Percentiles rank a stretch among this genome's conserved stretches.
phyloP scores from a whole-genome alignment of 2,329 filamentous ascomycete genomes.

The Penicillium sp. region DNA sequence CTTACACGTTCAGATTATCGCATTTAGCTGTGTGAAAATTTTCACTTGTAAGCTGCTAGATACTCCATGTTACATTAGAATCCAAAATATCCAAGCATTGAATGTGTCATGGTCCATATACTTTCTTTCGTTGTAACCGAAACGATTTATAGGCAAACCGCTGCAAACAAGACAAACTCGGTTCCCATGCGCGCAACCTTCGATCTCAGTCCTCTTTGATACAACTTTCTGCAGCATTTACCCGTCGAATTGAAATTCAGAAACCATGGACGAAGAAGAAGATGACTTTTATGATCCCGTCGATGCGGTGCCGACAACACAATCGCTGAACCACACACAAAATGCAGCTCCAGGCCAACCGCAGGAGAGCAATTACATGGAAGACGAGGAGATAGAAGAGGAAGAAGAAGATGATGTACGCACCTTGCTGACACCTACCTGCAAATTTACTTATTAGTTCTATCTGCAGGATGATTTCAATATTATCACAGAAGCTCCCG shows the following conservation, averaged over 20 bases:
- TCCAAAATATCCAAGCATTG: background rate
- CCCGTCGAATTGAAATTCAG: constrained; percentile 7
- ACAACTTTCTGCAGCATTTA: constrained; percentile 7
- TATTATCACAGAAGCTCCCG: constrained; percentile 49
- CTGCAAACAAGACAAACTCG: constrained; percentile 27
- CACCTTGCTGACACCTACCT: background rate
- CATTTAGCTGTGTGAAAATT: rapidly evolving
- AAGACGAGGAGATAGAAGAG: constrained; percentile 40
- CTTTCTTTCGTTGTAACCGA: background rate
- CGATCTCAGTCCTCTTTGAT: constrained; percentile 13
- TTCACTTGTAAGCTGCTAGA: background rate
- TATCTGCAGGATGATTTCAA: constrained; percentile 46
- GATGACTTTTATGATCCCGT: constrained; percentile 48
- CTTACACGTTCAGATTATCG: background rate
- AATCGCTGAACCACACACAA: constrained; percentile 29
- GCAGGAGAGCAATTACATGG: constrained; percentile 37
- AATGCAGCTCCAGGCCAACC: constrained; percentile 27
- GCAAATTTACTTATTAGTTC: constrained; percentile 6
- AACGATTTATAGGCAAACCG: background rate
- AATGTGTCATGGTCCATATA: background rate
- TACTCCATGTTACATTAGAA: background rate
- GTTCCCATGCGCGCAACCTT: constrained; percentile 11
- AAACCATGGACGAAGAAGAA: constrained; percentile 47
- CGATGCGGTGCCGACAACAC: constrained; percentile 33
- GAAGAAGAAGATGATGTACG: constrained; percentile 38